Conservation (phyloP, 1,284 basidiomycete species). For the Anthracocystis walkeri region DNA sequence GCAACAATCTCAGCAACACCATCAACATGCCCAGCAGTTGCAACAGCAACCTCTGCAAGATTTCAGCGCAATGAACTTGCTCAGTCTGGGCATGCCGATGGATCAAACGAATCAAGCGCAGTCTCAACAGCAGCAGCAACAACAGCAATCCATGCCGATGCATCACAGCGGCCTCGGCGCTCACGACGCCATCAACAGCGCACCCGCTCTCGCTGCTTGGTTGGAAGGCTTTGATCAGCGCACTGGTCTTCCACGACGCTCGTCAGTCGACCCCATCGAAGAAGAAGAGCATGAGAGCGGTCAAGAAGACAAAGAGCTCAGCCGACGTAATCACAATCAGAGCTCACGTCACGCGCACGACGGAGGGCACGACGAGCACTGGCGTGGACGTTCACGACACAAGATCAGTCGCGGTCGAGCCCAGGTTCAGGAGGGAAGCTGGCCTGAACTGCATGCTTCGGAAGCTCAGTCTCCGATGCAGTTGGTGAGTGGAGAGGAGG, state of each 20-base stretch:
- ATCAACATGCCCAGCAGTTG: constrained; percentile 16
- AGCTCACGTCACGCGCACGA: constrained; percentile 22
- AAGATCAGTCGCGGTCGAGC: constrained; percentile 24
- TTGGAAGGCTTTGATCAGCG: constrained; percentile 52
- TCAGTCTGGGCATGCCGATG: constrained; percentile 44
- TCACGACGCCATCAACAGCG: constrained; percentile 17
- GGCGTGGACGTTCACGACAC: constrained; percentile 37
- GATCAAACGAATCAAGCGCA: constrained; percentile 13
- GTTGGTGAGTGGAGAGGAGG: constrained; percentile 18
- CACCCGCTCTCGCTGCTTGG: constrained; percentile 45
- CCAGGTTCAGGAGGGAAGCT: constrained; percentile 38
- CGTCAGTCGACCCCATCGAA: constrained; percentile 54
- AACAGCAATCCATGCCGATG: constrained; percentile 23
- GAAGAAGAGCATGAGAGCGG: constrained; percentile 51
- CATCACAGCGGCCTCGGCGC: constrained; percentile 18
- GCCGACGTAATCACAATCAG: constrained; percentile 37
- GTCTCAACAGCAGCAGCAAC: not conserved
- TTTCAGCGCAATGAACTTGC: constrained; percentile 48
- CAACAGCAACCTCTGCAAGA: constrained; percentile 37
- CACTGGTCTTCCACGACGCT: constrained; percentile 51
- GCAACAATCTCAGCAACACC: constrained; percentile 13
- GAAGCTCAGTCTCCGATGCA: constrained; percentile 52
- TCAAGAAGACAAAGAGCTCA: constrained; percentile 44
- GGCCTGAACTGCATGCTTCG: constrained; percentile 41
- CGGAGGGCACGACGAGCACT: constrained; percentile 34